Percentiles rank a stretch among this genome's conserved stretches.
These are phyloP conservation scores for Xylariaceae sp. DNA, from an alignment of 2,329 filamentous ascomycete species.

Conservation along the genomic window DNA sequence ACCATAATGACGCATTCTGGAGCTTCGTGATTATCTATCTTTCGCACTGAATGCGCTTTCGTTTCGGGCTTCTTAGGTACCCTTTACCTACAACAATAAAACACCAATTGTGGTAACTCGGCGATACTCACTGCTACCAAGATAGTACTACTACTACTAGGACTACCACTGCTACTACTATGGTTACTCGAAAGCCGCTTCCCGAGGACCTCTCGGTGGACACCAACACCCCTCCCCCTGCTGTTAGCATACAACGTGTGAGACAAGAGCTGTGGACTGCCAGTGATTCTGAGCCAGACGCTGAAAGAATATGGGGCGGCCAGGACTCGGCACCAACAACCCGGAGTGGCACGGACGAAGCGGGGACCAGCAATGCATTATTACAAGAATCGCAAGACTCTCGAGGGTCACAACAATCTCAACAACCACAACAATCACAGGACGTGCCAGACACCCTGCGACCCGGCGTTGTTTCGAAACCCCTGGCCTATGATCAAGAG, in stretches of 20 bases:
- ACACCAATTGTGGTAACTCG: conserved; percentile 1
- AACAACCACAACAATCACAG: too few species aligned
- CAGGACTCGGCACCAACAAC: conserved; percentile 9
- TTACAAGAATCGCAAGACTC: too few species aligned
- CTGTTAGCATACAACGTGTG: conserved; percentile 33
- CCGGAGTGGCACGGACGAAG: conserved; percentile 9
- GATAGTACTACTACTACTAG: too few species aligned
- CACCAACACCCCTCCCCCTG: conserved; percentile 27
- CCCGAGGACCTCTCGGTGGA: conserved; percentile 35
- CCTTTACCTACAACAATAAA: neutral
- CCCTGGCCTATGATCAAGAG: conserved; percentile 34
- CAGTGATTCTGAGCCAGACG: conserved; percentile 37
- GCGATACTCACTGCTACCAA: conserved; percentile 15
- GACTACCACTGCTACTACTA: conserved; percentile 36
- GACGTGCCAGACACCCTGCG: conserved; percentile 39
- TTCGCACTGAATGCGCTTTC: neutral
- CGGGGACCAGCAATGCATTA: conserved; percentile 21
- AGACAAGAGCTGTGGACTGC: conserved; percentile 39
- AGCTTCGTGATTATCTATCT: neutral
- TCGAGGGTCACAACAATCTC: too few species aligned
- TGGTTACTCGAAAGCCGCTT: conserved; percentile 47
- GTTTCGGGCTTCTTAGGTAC: neutral
- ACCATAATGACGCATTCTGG: neutral
- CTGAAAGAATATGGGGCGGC: conserved; percentile 36
- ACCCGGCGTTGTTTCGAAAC: conserved; percentile 34